These are phyloP conservation scores for Paramecium biaurelia DNA, from an alignment of 73 alveolate species.

Conservation along the genomic window DNA sequence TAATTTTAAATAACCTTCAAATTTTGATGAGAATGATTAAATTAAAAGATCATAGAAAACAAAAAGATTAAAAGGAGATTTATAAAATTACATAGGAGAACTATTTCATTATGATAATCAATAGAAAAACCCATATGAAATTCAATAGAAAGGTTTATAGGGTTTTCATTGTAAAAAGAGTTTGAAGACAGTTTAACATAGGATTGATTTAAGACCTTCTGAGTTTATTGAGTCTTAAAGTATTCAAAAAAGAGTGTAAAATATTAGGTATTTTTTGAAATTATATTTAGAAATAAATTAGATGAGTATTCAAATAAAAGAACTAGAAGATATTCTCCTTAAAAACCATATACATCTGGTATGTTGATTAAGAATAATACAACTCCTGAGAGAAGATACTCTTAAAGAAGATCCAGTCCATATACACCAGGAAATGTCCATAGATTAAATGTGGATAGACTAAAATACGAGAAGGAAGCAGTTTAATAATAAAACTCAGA, in stretches of 20 bases:
- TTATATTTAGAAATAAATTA: not conserved
- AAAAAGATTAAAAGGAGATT: conserved; percentile 3
- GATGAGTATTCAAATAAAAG: not conserved
- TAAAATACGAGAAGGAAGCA: not conserved
- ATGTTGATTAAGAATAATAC: not conserved
- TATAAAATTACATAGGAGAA: conserved; percentile 1
- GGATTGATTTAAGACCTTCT: not conserved
- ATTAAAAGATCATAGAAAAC: not conserved
- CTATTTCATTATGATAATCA: not conserved
- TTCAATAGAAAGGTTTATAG: not conserved
- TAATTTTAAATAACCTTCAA: not conserved
- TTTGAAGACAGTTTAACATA: not conserved
- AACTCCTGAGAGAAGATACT: conserved; percentile 5
- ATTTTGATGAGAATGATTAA: not conserved
- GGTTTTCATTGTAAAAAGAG: not conserved
- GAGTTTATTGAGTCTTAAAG: not conserved
- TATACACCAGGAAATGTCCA: conserved; percentile 9
- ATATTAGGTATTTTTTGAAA: not conserved
- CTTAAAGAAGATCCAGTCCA: conserved; percentile 18
- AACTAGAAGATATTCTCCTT: not conserved
- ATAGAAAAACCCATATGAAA: not conserved
- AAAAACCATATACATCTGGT: not conserved
- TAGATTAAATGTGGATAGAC: not conserved
- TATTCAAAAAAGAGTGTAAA: not conserved
- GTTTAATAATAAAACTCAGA: not conserved